These are phyloP conservation scores for Mucuna pruriens DNA, from an alignment of 306 rosid genomes.

Conservation along the genomic window DNA sequence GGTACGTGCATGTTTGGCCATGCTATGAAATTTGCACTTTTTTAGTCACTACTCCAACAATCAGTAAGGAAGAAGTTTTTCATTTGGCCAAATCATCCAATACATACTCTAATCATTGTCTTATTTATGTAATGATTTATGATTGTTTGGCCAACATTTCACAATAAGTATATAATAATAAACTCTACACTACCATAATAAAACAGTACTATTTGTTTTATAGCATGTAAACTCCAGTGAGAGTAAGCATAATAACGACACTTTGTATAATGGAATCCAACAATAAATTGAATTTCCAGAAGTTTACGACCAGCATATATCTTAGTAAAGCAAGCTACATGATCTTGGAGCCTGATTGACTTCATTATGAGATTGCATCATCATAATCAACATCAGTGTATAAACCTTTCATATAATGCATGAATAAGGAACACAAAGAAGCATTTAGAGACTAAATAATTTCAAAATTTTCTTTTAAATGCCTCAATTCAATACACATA, in stretches of 20 bases:
- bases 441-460: neutral
- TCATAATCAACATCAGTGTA: neutral
- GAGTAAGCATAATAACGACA: neutral
- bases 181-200: neutral
- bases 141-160: neutral
- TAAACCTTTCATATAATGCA: neutral
- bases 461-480: constrained; percentile 2
- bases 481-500: constrained; percentile 4
- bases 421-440: neutral
- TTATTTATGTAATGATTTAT: neutral
- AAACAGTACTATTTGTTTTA: neutral
- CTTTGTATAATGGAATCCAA: constrained; percentile 3
- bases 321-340: neutral
- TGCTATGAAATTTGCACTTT: neutral
- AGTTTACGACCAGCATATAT: neutral
- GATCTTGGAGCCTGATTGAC: neutral
- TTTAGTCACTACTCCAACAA: neutral
- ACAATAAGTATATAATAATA: constrained; percentile 9
- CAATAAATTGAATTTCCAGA: neutral
- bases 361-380: neutral
- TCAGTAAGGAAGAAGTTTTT: constrained; percentile 14
- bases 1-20: neutral
- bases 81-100: constrained; percentile 13
- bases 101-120: neutral
- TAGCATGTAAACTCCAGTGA: neutral